phyloP scores from a whole-genome alignment of 2,329 filamentous ascomycete genomes.

The Celoporthe dispersa region DNA sequence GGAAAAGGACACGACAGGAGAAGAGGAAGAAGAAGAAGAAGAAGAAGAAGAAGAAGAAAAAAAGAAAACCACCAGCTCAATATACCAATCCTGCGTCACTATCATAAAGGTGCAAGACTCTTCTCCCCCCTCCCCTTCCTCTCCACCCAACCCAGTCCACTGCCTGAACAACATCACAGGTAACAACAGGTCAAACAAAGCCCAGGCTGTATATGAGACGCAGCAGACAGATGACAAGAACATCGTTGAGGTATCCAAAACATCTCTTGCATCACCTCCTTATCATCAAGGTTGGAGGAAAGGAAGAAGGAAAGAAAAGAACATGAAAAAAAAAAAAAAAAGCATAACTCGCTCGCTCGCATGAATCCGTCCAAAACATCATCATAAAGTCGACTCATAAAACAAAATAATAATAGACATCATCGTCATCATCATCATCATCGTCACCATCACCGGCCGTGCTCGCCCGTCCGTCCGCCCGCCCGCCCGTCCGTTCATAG shows the following conservation, averaged over 20 bases:
- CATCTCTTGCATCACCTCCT: constrained; percentile 6
- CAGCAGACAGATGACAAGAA: not conserved
- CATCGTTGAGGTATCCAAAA: not conserved
- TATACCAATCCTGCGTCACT: constrained; percentile 15
- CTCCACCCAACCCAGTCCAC: constrained; percentile 8
- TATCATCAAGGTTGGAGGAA: constrained; percentile 5
- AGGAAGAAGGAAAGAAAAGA: not conserved
- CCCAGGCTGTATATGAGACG: not conserved
- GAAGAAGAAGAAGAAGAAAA: not conserved
- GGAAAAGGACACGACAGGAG: not conserved
- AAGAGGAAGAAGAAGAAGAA: not conserved
- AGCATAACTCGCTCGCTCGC: constrained; percentile 11
- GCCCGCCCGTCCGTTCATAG: constrained; percentile 14
- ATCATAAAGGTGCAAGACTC: constrained; percentile 12
- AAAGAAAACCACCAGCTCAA: not conserved
- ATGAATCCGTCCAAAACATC: constrained; percentile 3
- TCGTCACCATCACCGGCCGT: constrained; percentile 13
- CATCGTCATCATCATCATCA: constrained; percentile 2
- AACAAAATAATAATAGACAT: not conserved
- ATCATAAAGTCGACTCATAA: constrained; percentile 1
- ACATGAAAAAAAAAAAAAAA: not conserved
- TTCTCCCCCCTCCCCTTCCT: constrained; percentile 17
- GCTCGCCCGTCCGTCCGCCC: not conserved
- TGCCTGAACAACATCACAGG: constrained; percentile 5
- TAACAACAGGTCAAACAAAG: not conserved